Conservation (phyloP, 495 filamentous ascomycete genomes). For the Beverwykella pulmonaria region DNA sequence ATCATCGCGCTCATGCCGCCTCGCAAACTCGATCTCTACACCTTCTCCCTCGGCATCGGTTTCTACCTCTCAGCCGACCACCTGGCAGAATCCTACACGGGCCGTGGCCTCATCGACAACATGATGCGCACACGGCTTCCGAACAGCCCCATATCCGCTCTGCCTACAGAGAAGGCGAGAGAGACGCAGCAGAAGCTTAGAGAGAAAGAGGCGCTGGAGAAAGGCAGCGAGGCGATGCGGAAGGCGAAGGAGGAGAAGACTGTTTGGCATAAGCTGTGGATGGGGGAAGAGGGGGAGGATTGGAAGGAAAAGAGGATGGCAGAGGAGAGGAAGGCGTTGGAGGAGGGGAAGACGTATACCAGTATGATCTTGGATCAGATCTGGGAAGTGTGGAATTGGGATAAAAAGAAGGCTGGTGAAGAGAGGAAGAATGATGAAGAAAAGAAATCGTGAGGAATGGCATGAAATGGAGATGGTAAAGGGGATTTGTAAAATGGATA, state of each 20-base stretch:
- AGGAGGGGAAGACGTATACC: conserved; percentile 64
- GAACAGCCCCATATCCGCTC: conserved; percentile 21
- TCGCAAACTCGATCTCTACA: conserved; percentile 72
- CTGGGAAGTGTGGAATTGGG: conserved; percentile 76
- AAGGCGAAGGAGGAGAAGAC: conserved; percentile 50
- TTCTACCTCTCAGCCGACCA: conserved; percentile 69
- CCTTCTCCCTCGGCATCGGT: conserved; percentile 61
- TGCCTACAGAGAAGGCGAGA: conserved; percentile 55
- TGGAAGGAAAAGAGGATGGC: conserved; percentile 74
- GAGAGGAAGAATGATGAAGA: background rate
- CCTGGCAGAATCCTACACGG: conserved; percentile 63
- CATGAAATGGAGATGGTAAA: background rate
- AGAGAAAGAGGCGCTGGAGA: conserved; percentile 40
- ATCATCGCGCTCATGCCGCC: conserved; percentile 74
- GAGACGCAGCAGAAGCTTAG: conserved; percentile 51
- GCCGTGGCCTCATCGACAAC: conserved; percentile 52
- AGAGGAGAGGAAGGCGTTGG: conserved; percentile 56
- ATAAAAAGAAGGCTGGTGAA: conserved; percentile 41
- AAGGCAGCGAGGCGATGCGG: conserved; percentile 35
- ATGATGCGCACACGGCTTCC: conserved; percentile 31
- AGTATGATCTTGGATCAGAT: conserved; percentile 83
- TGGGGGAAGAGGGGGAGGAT: conserved; percentile 62
- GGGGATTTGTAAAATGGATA: background rate
- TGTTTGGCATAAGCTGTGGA: conserved; percentile 61
- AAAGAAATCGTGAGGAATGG: background rate